Evolutionary conservation across 345 rosid species (phyloP).

Genomic region (Stellera chamaejasme): DNA sequence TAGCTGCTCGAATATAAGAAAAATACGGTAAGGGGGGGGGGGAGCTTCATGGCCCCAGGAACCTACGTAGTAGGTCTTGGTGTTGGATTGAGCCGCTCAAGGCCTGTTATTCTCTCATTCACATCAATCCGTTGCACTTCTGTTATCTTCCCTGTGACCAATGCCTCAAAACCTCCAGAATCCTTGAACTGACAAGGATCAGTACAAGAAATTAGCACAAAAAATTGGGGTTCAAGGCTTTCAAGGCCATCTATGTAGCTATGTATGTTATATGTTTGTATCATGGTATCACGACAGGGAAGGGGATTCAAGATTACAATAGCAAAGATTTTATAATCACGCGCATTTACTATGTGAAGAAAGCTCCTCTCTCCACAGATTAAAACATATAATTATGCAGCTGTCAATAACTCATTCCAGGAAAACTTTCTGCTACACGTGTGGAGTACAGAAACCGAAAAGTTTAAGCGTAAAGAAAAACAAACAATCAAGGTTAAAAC

Average conservation of each 20-base stretch:
- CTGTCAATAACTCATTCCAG: too few species aligned
- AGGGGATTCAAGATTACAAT: not conserved
- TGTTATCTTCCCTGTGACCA: constrained; percentile 62
- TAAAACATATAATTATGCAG: too few species aligned
- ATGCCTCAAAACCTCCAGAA: constrained; percentile 86
- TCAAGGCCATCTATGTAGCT: not conserved
- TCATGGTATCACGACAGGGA: not conserved
- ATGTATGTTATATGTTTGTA: too few species aligned
- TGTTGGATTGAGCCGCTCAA: constrained; percentile 86
- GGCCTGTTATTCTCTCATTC: constrained; percentile 74
- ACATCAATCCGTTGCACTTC: constrained; percentile 80
- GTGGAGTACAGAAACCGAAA: too few species aligned
- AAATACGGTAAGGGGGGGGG: not conserved
- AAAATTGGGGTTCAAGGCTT: constrained; percentile 10
- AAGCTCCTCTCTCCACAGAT: too few species aligned
- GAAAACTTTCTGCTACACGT: too few species aligned
- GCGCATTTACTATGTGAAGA: too few species aligned
- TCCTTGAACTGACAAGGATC: constrained; percentile 55
- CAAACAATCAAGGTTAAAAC: too few species aligned
- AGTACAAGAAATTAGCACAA: not conserved
- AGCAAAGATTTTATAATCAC: too few species aligned
- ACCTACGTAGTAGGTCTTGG: constrained; percentile 91
- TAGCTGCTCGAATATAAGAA: constrained; percentile 16
- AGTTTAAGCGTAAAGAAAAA: too few species aligned
- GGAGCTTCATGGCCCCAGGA: constrained; percentile 14